Evolutionary conservation across 768 basidiomycete genomes (phyloP).

Genomic region (Chiua virens): DNA sequence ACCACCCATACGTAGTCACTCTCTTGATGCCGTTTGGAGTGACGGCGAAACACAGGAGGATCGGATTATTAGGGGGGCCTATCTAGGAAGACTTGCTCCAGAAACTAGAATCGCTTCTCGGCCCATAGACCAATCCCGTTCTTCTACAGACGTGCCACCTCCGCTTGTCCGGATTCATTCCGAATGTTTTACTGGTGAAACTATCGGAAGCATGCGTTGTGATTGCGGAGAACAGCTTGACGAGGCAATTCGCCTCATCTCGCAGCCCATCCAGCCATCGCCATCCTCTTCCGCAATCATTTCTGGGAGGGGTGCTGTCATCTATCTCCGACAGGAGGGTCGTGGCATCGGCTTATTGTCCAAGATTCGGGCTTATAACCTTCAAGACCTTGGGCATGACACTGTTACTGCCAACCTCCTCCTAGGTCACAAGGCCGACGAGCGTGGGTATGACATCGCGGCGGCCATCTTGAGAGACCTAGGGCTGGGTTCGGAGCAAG

Average conservation of each 20-base stretch:
- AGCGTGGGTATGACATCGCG: slow-evolving; percentile 90
- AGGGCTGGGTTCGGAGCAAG: slow-evolving; percentile 59
- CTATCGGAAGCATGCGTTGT: slow-evolving; percentile 96
- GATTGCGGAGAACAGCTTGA: slow-evolving; percentile 99
- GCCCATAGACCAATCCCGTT: slow-evolving; percentile 21
- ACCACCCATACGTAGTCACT: slow-evolving; percentile 74
- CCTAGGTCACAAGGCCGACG: slow-evolving; percentile 93
- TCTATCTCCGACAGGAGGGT: slow-evolving; percentile 97
- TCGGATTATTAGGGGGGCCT: slow-evolving; percentile 90
- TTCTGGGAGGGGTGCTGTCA: slow-evolving; percentile 86
- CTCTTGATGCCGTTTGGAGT: slow-evolving; percentile 83
- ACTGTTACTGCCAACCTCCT: slow-evolving; percentile 97
- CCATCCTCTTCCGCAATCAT: slow-evolving; percentile 42
- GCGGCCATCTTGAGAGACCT: slow-evolving; percentile 88
- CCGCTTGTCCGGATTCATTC: slow-evolving; percentile 96
- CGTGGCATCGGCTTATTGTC: slow-evolving; percentile 94
- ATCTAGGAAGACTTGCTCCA: slow-evolving; percentile 78
- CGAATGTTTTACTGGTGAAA: slow-evolving; percentile 98
- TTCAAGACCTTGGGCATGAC: slow-evolving; percentile 97
- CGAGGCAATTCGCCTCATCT: slow-evolving; percentile 91
- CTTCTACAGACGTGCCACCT: slow-evolving; percentile 45
- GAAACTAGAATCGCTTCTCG: slow-evolving; percentile 47
- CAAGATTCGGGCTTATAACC: slow-evolving; percentile 95
- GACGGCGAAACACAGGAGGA: slow-evolving; percentile 90
- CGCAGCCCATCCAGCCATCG: slow-evolving; percentile 59